A percentile compares a stretch with the other conserved stretches of the same genome.
phyloP scores from a whole-genome alignment of 345 rosid species.

The Salix suchowensis region DNA sequence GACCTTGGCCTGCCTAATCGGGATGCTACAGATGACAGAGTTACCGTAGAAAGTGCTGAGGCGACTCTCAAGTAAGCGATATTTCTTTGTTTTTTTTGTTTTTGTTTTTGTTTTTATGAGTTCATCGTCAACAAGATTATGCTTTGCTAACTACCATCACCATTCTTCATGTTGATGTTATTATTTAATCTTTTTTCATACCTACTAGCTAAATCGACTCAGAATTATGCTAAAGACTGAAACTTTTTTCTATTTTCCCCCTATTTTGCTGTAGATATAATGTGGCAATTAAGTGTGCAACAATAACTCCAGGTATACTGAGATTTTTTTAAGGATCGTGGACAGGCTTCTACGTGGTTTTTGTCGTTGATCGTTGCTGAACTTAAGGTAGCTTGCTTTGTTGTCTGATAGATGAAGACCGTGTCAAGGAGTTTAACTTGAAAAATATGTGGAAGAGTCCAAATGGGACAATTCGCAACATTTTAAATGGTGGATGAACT shows the following conservation, averaged over 20 bases:
- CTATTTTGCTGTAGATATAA: slow-evolving; percentile 52
- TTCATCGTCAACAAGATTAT: not conserved
- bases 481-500: slow-evolving; percentile 23
- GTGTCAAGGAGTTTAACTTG: slow-evolving; percentile 31
- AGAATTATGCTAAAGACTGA: not conserved
- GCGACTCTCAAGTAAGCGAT: slow-evolving; percentile 63
- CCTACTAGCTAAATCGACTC: not conserved
- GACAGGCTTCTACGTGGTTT: not conserved
- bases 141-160: not conserved
- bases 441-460: slow-evolving; percentile 34
- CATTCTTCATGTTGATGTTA: not conserved
- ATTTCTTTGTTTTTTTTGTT: not conserved
- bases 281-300: slow-evolving; percentile 97
- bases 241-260: not conserved
- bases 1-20: slow-evolving; percentile 65
- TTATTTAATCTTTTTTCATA: not conserved
- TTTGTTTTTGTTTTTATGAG: not conserved
- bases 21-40: slow-evolving; percentile 63
- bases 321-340: not conserved
- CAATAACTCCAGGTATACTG: slow-evolving; percentile 85
- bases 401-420: slow-evolving; percentile 24
- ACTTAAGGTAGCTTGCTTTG: not conserved
- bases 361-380: not conserved
- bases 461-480: slow-evolving; percentile 32
- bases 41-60: slow-evolving; percentile 61